A percentile compares a stretch with the other conserved stretches of the same genome.
Evolutionary conservation across 192 early-diverging fungal genomes (phyloP).

Genomic region (Umbelopsis vinacea): DNA sequence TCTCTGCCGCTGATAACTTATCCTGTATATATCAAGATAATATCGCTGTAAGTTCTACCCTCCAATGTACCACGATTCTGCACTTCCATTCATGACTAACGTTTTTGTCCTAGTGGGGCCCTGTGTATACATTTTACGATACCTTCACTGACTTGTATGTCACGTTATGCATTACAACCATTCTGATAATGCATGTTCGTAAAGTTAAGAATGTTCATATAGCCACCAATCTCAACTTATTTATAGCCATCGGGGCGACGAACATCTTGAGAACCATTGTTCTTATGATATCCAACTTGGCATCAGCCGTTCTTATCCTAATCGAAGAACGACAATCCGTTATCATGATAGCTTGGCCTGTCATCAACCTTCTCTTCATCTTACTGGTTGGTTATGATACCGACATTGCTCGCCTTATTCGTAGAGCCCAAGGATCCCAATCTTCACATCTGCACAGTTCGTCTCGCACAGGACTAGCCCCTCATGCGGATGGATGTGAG

Average conservation of each 20-base stretch:
- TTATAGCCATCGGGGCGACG: constrained; percentile 26
- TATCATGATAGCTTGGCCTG: constrained; percentile 32
- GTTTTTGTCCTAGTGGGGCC: constrained; percentile 27
- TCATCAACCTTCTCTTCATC: constrained; percentile 36
- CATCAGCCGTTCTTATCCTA: constrained; percentile 33
- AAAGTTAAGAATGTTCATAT: constrained; percentile 20
- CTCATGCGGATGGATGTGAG: neutral
- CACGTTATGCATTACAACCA: constrained; percentile 20
- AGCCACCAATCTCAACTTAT: constrained; percentile 22
- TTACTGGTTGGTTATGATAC: constrained; percentile 37
- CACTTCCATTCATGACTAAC: neutral
- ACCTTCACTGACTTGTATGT: constrained; percentile 34
- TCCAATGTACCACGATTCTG: neutral
- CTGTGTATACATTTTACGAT: constrained; percentile 36
- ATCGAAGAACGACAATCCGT: neutral
- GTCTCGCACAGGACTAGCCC: neutral
- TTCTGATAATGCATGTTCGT: constrained; percentile 29
- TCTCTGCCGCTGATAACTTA: neutral
- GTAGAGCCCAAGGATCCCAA: constrained; percentile 8
- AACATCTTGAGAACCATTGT: constrained; percentile 30
- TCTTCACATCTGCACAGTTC: neutral
- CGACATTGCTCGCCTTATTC: constrained; percentile 26
- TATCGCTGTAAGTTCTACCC: constrained; percentile 26
- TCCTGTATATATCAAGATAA: constrained; percentile 33
- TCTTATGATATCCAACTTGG: constrained; percentile 32